Percentiles rank a stretch among this genome's conserved stretches.
Evolutionary conservation across 768 basidiomycete species (phyloP).

Genomic region (Naematelia encephala): DNA sequence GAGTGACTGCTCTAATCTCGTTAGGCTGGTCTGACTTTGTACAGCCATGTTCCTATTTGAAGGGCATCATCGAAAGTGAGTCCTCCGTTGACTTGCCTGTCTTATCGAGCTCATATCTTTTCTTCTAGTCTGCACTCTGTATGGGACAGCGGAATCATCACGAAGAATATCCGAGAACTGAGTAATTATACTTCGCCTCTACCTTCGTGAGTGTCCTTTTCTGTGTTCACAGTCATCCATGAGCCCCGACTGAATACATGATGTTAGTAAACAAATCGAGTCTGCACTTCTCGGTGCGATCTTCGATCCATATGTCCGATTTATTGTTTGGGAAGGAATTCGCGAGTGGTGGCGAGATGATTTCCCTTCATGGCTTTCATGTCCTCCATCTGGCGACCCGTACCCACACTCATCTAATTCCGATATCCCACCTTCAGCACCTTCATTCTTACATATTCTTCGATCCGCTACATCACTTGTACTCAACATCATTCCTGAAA

Average conservation of each 20-base stretch:
- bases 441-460: conserved; percentile 19
- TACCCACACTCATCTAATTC: conserved; percentile 42
- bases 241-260: not conserved
- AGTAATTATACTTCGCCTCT: conserved; percentile 78
- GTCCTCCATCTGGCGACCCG: conserved; percentile 55
- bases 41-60: conserved; percentile 68
- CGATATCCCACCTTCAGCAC: conserved; percentile 18
- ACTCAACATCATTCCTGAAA: conserved; percentile 12
- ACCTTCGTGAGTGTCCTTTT: conserved; percentile 54
- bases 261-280: conserved; percentile 59
- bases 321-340: conserved; percentile 80
- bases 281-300: conserved; percentile 68
- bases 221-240: not conserved
- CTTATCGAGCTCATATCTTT: not conserved
- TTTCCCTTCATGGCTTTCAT: conserved; percentile 63
- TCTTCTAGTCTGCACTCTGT: conserved; percentile 78
- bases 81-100: too few species aligned
- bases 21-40: conserved; percentile 5
- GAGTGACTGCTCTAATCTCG: conserved; percentile 15
- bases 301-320: conserved; percentile 83
- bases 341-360: conserved; percentile 65
- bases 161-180: conserved; percentile 72
- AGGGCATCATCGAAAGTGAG: conserved; percentile 66
- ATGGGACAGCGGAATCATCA: conserved; percentile 81
- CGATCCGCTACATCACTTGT: conserved; percentile 17